Conservation (phyloP, 2,329 filamentous ascomycete species). For the Tolypocladium ophioglossoides region DNA sequence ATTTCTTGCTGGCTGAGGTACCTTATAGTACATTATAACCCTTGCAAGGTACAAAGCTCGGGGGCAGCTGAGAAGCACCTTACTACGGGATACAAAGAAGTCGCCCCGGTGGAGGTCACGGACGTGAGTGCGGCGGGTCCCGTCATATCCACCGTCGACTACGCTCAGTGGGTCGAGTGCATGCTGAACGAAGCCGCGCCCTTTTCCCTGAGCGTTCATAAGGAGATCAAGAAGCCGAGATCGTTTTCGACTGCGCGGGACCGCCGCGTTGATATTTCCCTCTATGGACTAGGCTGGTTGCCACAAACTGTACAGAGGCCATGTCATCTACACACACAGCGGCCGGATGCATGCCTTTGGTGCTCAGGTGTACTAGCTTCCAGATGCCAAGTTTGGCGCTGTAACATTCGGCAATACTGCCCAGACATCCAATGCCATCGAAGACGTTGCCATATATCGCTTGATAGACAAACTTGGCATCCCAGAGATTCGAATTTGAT, state of each 20-base stretch:
- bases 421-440: conserved; percentile 18
- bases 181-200: conserved; percentile 24
- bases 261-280: conserved; percentile 6
- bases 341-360: conserved; percentile 17
- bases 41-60: too few species aligned
- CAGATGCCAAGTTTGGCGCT: neutral
- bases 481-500: conserved; percentile 7
- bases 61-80: too few species aligned
- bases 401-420: neutral
- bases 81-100: too few species aligned
- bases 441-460: conserved; percentile 13
- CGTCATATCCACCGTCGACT: too few species aligned
- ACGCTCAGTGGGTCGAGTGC: too few species aligned
- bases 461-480: conserved; percentile 18
- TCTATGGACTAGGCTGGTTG: conserved; percentile 21
- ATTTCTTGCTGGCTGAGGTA: too few species aligned
- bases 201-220: conserved; percentile 14
- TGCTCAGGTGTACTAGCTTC: conserved; percentile 18
- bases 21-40: too few species aligned
- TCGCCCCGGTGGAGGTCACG: too few species aligned
- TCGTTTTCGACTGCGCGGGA: conserved; percentile 12
- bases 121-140: too few species aligned
- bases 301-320: conserved; percentile 13
- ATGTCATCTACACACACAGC: conserved; percentile 17
- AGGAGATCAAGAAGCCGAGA: conserved; percentile 18